These are phyloP conservation scores for Colletotrichum abscissum DNA, from an alignment of 2,329 filamentous ascomycete genomes.

Conservation along the genomic window DNA sequence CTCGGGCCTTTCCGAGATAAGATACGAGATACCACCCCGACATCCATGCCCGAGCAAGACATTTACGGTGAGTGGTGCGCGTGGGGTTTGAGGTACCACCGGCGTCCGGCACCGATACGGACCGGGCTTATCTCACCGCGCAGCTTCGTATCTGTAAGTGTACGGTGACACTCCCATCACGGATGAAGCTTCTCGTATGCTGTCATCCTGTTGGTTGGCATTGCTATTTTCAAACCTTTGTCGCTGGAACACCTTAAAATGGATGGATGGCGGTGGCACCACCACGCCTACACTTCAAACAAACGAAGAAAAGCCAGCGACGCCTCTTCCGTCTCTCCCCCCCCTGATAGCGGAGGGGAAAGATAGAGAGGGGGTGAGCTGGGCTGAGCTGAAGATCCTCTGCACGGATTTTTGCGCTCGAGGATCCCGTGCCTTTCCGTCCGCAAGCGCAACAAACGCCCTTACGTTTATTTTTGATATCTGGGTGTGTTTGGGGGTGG, in stretches of 20 bases:
- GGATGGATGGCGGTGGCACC: conserved; percentile 5
- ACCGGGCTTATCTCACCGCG: conserved; percentile 3
- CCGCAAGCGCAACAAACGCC: background rate
- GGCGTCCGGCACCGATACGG: background rate
- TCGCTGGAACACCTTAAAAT: background rate
- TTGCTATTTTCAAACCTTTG: conserved; percentile 21
- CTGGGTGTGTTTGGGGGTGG: background rate
- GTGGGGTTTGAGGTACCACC: background rate
- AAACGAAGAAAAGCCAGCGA: background rate
- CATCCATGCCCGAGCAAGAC: background rate
- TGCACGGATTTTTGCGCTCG: background rate
- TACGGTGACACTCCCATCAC: background rate
- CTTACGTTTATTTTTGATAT: background rate
- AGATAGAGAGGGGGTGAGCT: background rate
- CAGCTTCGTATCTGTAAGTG: conserved; percentile 3
- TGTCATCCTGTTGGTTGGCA: conserved; percentile 12
- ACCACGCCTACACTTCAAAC: conserved; percentile 4
- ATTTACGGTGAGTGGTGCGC: background rate
- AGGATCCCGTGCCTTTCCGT: conserved; percentile 2
- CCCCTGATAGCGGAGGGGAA: too few species aligned
- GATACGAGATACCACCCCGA: background rate
- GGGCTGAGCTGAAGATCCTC: too few species aligned
- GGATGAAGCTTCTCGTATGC: conserved; percentile 12
- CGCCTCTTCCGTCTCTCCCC: background rate
- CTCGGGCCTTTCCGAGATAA: conserved; percentile 8